Percentiles rank a stretch among this genome's conserved stretches.
These are phyloP conservation scores for Colletotrichum tropicale DNA, from an alignment of 2,329 filamentous ascomycete species.

Conservation along the genomic window DNA sequence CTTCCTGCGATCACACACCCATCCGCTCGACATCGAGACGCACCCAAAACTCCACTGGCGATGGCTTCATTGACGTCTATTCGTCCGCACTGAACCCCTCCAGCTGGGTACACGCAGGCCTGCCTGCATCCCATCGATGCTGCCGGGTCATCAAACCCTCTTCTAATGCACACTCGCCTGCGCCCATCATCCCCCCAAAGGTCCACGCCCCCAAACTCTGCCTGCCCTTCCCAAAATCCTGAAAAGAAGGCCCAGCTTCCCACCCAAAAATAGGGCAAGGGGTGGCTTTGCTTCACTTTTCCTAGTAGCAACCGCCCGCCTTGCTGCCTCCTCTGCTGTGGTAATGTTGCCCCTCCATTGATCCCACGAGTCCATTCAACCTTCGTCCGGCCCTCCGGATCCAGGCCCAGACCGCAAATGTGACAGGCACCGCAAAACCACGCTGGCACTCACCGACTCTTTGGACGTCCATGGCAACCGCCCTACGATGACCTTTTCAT, in stretches of 20 bases:
- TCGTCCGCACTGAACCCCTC: background rate
- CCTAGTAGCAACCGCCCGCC: background rate
- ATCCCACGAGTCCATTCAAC: background rate
- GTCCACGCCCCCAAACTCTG: background rate
- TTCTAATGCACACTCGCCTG: background rate
- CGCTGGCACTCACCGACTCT: conserved; percentile 19
- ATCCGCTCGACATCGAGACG: background rate
- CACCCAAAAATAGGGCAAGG: conserved; percentile 15
- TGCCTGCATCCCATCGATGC: conserved; percentile 10
- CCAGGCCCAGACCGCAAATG: conserved; percentile 18
- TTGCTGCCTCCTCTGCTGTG: background rate
- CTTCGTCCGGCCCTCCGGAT: background rate
- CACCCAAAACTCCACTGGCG: conserved; percentile 9
- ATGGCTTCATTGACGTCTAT: conserved; percentile 20
- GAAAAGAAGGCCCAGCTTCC: background rate
- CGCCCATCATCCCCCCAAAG: background rate
- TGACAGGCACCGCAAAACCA: conserved; percentile 9
- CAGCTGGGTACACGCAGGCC: background rate
- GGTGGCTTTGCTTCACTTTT: background rate
- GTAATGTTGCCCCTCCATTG: background rate
- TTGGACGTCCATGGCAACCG: conserved; percentile 16
- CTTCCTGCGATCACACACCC: conserved; percentile 1
- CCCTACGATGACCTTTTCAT: background rate
- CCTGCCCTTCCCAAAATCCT: background rate
- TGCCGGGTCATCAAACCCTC: background rate